A percentile compares a stretch with the other conserved stretches of the same genome.
These are phyloP conservation scores for Coriaria nepalensis DNA, from an alignment of 306 rosid genomes.

Conservation along the genomic window DNA sequence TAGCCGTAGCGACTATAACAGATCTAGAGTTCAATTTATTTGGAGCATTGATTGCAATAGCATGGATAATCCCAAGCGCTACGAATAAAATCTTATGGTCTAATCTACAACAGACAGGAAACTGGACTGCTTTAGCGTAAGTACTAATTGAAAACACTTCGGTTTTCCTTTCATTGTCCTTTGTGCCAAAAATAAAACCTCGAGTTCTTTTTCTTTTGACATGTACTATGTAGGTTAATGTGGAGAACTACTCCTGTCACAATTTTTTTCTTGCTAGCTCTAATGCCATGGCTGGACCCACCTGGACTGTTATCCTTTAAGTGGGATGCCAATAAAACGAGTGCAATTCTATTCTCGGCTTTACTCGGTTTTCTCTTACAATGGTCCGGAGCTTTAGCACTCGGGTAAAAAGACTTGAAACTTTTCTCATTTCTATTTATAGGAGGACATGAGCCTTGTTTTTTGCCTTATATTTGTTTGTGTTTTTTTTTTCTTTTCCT, in stretches of 20 bases:
- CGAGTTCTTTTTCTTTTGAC: no score
- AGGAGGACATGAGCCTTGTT: conserved; percentile 1
- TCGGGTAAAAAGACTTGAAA: conserved; percentile 49
- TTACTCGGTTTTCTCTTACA: conserved; percentile 86
- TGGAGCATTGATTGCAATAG: conserved; percentile 55
- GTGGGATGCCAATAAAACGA: conserved; percentile 51
- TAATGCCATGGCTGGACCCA: conserved; percentile 98
- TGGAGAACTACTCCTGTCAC: conserved; percentile 85
- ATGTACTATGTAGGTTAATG: conserved; percentile 54
- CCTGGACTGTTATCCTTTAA: conserved; percentile 75
- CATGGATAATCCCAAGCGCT: conserved; percentile 85
- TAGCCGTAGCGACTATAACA: conserved; percentile 82
- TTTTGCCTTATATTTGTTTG: background rate
- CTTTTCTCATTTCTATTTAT: background rate
- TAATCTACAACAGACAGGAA: conserved; percentile 63
- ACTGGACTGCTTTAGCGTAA: conserved; percentile 94
- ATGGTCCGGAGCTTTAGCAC: conserved; percentile 97
- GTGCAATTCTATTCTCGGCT: conserved; percentile 60
- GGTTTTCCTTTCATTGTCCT: background rate
- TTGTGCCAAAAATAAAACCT: no score
- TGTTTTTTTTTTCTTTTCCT: background rate
- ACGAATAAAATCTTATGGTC: conserved; percentile 84
- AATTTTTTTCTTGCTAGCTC: conserved; percentile 61
- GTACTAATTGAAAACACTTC: conserved; percentile 7
- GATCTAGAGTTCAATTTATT: conserved; percentile 79